phyloP scores from a whole-genome alignment of 805 yeast genomes.

The Metschnikowia vanudenii region DNA sequence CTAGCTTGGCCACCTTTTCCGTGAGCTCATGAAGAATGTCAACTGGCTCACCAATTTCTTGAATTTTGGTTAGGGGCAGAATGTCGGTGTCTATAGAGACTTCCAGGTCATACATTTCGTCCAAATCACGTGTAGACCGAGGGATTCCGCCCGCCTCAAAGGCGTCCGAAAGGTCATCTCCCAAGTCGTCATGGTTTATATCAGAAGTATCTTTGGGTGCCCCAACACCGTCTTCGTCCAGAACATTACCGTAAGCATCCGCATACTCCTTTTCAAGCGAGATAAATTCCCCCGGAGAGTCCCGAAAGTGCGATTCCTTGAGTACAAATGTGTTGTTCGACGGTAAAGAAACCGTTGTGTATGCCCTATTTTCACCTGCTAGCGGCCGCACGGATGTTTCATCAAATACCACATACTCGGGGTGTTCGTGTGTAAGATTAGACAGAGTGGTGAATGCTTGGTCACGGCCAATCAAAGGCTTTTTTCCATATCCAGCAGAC shows the following conservation, averaged over 20 bases:
- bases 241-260: slow-evolving; percentile 15
- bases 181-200: background rate
- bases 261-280: slow-evolving; percentile 14
- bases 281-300: slow-evolving; percentile 1
- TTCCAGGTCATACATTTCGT: slow-evolving; percentile 17
- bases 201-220: background rate
- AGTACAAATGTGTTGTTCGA: slow-evolving; percentile 12
- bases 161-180: too few species aligned
- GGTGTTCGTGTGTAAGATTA: too few species aligned
- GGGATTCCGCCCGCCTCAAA: too few species aligned
- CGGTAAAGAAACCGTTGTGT: slow-evolving; percentile 1
- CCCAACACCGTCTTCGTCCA: slow-evolving; percentile 12
- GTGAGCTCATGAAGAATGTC: background rate
- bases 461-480: too few species aligned
- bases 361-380: slow-evolving; percentile 22
- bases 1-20: slow-evolving; percentile 4
- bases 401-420: background rate
- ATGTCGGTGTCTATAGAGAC: slow-evolving; percentile 11
- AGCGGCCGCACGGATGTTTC: background rate
- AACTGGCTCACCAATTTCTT: background rate
- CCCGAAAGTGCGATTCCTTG: slow-evolving; percentile 14
- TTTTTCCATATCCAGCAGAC: too few species aligned
- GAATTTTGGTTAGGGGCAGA: background rate
- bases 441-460: too few species aligned
- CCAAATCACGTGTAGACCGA: slow-evolving; percentile 5